Evolutionary conservation across 1,284 basidiomycete species (phyloP), one percentile per base, ranked within the genome.

Genomic region (Rhodotorula sp.): DNA sequence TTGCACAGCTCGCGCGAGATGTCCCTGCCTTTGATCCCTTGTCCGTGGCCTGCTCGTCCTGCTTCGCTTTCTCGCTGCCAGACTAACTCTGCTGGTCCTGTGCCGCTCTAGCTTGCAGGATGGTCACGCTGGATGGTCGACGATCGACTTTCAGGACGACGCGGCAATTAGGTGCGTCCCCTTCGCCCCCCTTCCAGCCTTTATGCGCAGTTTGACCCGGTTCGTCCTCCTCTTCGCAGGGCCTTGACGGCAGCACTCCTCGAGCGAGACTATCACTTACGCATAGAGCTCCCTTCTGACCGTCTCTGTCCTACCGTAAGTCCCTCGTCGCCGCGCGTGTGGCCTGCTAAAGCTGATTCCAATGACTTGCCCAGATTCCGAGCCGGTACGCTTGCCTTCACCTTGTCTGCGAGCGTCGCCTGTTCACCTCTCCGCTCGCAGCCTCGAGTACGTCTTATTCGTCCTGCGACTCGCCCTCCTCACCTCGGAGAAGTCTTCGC

Each of bases 271-370:
- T 94, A 92, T 77, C 79, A 82, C 0, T 78, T 95, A 52, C 80
- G 82, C 29, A 73, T 94, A 0, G 77, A 82, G 7, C 79, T 95
- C 13, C 88, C 90, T 1, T 79, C 83, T 1, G 85, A 91, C 79
- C 82, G 93, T 62, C 81, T 96, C 6, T 95, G 92, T 80, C 93
- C 93, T 29, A 90, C 92, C 0, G 92, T 94, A 76, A 74, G 86
- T 73, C n/a, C 0, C 11, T 17, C 5, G 4, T 2, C 17, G 8
- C 6, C 15, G 2, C 5, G 22, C 10, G 9, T 4, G 13, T n/a
- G 0, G 3, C 2, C 22, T 3, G 7, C 19, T 39, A 9, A 24
- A 34, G 17, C 30, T 29, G 10, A 29, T 15, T 48, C 46, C 32
- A 20, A 20, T 1, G 10, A 4, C 22, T 17, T 13, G 19, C 29